Evolutionary conservation across 2,329 filamentous ascomycete genomes (phyloP), one percentile per base, ranked within the genome.

Genomic region (Fusarium sp.): DNA sequence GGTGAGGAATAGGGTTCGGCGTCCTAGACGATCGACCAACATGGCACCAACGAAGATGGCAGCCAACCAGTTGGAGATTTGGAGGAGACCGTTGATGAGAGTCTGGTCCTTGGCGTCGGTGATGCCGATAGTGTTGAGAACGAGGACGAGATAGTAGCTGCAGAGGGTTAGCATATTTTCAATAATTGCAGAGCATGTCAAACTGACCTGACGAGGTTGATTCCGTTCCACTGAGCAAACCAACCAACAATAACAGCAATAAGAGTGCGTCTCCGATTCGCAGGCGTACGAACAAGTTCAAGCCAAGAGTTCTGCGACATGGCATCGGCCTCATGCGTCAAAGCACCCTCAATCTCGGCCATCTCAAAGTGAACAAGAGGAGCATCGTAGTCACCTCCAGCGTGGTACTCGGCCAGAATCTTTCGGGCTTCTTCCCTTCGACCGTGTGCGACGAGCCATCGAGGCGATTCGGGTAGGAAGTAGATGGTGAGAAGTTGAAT

Each of bases 281-380:
- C 74, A 0, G 82, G 80, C 62, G 83, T 85, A 1, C 80, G 80
- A 7, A 85, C 66, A 8, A 84, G 83, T 17, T 84, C 80, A 64
- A 84, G 80, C 29, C 79, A 74, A 68, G 67, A 84, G 79, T 67
- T 84, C 75, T 42, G 82, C 66, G 70, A 84, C 80, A 77, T 76
- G 46, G 67, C 62, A 77, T 75, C 75, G 11, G 79, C 73, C 80
- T 80, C 55, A 73, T 78, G 62, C 20, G 81, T 77, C 51, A 85
- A 44, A 38, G 81, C 78, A 27, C 79, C 69, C 22, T 80, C 71
- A 73, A 86, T 86, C 62, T 86, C 83, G 12, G 79, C 80, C 77
- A 85, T 80, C 66, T 86, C 81, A 7, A 85, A 79, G 0, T 75
- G 68, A 0, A 86, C 84, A 3, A 87, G 80, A 1, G 83, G 81